Evolutionary conservation across 441 rosid genomes (phyloP), one percentile per base, ranked within the genome.

Genomic region (Hura crepitans): DNA sequence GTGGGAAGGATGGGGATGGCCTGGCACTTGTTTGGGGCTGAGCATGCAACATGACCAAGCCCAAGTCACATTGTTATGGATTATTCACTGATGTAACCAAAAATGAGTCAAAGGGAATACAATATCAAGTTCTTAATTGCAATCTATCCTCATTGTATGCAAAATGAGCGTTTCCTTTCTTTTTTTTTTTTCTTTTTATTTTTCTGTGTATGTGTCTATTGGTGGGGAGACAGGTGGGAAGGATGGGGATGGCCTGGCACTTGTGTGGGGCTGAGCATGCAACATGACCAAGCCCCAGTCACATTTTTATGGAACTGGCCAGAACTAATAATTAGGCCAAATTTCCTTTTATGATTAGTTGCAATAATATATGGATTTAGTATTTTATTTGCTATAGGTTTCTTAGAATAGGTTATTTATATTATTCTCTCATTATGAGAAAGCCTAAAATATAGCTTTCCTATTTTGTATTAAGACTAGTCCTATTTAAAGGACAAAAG

Each of bases 61-160:
- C 46, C 31, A 53, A 49, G 47, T 11, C 31, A 66, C n/a, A n/a
- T n/a, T n/a, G n/a, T n/a, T n/a, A n/a, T 54, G 62, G 31, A 30
- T 55, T 46, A 68, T 65, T 54, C 51, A 46, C 17, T 46, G 63
- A 77, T 23, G 45, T 35, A 47, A 46, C 23, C 9, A 65, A 60
- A 63, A 72, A 37, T 23, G 43, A 37, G 74, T 30, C 35, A 62
- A 62, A 12, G 6, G 43, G 17, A 46, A 46, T n/a, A 55, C 28
- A 20, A 55, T 42, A 47, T 30, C 25, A n/a, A 9, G 10, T 7
- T 25, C 39, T 18, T 42, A 47, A 22, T 62, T 62, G 35, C 66
- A 43, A 62, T 51, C 33, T 42, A 25, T 50, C 30, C 53, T 25
- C 39, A 70, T 51, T 35, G 14, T 33, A 28, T 61, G 35, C 31